Evolutionary conservation across 2,329 filamentous ascomycete species (phyloP), one percentile per base, ranked within the genome.

Genomic region (Fusarium sp.): DNA sequence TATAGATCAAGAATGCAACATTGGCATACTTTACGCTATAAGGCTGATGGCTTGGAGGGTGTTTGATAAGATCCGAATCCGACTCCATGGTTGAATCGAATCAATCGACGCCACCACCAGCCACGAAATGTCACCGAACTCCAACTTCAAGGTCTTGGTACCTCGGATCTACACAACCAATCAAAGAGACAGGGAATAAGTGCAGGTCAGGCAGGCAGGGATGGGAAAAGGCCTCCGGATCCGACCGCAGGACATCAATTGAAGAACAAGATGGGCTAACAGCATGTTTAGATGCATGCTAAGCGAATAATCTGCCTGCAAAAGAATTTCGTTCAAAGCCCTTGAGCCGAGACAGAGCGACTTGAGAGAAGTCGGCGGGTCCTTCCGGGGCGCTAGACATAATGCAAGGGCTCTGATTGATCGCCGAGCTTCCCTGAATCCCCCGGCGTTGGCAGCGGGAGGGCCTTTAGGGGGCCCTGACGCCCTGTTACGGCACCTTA

Each of bases 301-400:
- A 54, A 57, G 64, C 54, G 48, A 72, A 60, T 61, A 70, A 37
- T 71, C 62, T 67, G 27, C 63, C 69, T 43, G n/a, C n/a, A 48
- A 65, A 54, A 60, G 50, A 70, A 67, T 52, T 39, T 56, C 35
- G 61, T 67, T 59, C 39, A 59, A 66, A 71, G 24, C 45, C 59
- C 56, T 79, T 79, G 77, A 77, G 77, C 77, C 77, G 77, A 79
- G 74, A 73, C 65, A 79, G 76, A 74, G 77, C 77, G 77, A 74
- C 41, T 45, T 22, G n/a, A n/a, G n/a, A n/a, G n/a, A n/a, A n/a
- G 63, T 62, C 59, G 68, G 77, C 76, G 77, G 77, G 71, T 76
- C 77, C 73, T 76, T 76, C 76, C 75, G 76, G 73, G 64, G 58
- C 77, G 69, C 77, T 78, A 79, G 67, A 62, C 71, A 79, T 79